Conservation (phyloP, 139 green algal species). For the Chlorella ohadii region DNA sequence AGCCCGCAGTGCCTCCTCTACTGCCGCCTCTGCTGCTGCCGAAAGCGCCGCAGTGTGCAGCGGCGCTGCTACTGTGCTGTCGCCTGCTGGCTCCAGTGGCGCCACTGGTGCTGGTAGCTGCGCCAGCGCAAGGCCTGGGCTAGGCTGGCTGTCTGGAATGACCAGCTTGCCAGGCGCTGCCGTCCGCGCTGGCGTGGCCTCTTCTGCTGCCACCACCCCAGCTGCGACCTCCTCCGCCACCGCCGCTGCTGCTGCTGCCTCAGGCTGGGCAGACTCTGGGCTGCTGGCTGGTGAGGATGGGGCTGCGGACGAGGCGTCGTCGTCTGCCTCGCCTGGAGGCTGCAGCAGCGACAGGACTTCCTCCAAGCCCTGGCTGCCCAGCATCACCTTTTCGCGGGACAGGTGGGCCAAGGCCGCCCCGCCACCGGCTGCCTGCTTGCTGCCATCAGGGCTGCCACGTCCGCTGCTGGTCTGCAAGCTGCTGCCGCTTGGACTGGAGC, state of each 20-base stretch:
- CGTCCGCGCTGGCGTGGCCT: not conserved
- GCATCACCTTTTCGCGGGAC: conserved; percentile 7
- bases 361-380: conserved; percentile 1
- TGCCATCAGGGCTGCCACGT: not conserved
- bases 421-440: not conserved
- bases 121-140: not conserved
- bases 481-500: not conserved
- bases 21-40: not conserved
- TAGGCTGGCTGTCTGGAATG: not conserved
- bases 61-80: not conserved
- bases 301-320: not conserved
- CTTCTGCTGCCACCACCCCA: not conserved
- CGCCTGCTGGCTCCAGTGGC: too few relatives aligned
- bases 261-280: not conserved
- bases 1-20: not conserved
- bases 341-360: conserved; percentile 6
- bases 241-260: not conserved
- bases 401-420: not conserved
- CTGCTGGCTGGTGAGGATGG: not conserved
- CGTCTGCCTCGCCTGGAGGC: not conserved
- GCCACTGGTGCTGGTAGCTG: not conserved
- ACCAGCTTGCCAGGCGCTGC: not conserved
- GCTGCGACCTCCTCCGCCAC: not conserved
- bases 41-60: not conserved
- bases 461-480: not conserved